A percentile compares a stretch with the other conserved stretches of the same genome.
phyloP scores from a whole-genome alignment of 2,329 filamentous ascomycete genomes.

The Calonectria fujianensis region DNA sequence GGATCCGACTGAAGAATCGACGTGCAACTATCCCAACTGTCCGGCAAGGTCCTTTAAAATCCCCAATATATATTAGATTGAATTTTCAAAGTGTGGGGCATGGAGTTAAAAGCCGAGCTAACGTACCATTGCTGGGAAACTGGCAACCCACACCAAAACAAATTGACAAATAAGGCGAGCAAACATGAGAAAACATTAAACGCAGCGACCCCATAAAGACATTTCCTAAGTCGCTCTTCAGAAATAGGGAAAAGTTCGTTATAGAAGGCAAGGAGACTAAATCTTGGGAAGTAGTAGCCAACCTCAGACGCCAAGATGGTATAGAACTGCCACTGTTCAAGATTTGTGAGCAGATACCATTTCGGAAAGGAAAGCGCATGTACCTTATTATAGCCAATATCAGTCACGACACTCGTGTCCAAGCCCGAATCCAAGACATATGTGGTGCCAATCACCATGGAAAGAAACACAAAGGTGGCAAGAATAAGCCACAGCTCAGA shows the following conservation, averaged over 20 bases:
- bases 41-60: neutral
- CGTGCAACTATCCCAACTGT: neutral
- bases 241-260: constrained; percentile 18
- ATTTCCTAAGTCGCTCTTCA: constrained; percentile 3
- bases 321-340: neutral
- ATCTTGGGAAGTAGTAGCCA: constrained; percentile 17
- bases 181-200: neutral
- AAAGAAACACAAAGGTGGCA: neutral
- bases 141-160: constrained; percentile 8
- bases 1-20: neutral
- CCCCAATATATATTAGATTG: neutral
- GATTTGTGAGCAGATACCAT: neutral
- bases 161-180: neutral
- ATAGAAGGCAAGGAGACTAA: constrained; percentile 13
- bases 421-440: neutral
- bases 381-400: constrained; percentile 5
- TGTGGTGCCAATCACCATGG: neutral
- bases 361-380: too few species aligned
- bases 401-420: neutral
- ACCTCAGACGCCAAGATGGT: neutral
- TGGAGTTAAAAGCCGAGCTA: neutral
- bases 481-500: constrained; percentile 6
- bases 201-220: neutral
- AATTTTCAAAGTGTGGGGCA: neutral
- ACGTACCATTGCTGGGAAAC: neutral